Percentiles rank a stretch among this genome's conserved stretches.
Evolutionary conservation across 768 basidiomycete genomes (phyloP).

Genomic region (Termitomyces sp.): DNA sequence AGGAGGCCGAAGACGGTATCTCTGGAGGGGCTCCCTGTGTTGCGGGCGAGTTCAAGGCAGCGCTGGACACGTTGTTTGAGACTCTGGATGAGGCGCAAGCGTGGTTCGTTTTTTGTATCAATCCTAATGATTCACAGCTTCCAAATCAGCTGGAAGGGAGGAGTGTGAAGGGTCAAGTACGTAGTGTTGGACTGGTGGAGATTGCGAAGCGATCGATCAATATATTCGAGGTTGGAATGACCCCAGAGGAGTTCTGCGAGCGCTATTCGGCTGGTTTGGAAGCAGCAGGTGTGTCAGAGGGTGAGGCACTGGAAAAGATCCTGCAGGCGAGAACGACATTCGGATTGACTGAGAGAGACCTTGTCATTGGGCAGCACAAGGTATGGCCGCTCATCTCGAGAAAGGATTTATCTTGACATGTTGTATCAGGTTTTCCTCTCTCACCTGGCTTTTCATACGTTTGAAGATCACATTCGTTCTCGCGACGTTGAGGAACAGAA

Average conservation of each 20-base stretch:
- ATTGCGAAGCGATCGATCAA: conserved; percentile 62
- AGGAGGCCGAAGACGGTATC: conserved; percentile 42
- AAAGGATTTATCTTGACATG: background rate
- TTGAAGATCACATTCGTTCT: conserved; percentile 84
- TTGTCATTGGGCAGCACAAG: conserved; percentile 81
- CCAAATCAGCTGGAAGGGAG: conserved; percentile 93
- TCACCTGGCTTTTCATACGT: conserved; percentile 76
- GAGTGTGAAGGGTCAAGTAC: conserved; percentile 87
- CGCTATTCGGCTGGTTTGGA: conserved; percentile 71
- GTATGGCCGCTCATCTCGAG: conserved; percentile 34
- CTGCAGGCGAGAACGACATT: conserved; percentile 54
- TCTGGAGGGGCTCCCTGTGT: conserved; percentile 58
- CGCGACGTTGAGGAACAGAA: conserved; percentile 85
- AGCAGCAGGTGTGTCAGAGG: conserved; percentile 52
- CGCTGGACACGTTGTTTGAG: conserved; percentile 81
- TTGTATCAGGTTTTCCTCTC: conserved; percentile 76
- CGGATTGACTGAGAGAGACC: conserved; percentile 59
- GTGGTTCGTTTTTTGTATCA: conserved; percentile 91
- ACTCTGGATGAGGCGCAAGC: conserved; percentile 85
- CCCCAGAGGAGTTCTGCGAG: conserved; percentile 79
- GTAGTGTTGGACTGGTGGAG: conserved; percentile 74
- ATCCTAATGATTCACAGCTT: conserved; percentile 92
- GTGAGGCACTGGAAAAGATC: conserved; percentile 53
- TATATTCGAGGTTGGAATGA: conserved; percentile 82
- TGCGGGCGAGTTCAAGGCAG: conserved; percentile 82